Base-by-base conservation (phyloP, 2,329 filamentous ascomycete species). In the Claviceps fusiformis region DNA sequence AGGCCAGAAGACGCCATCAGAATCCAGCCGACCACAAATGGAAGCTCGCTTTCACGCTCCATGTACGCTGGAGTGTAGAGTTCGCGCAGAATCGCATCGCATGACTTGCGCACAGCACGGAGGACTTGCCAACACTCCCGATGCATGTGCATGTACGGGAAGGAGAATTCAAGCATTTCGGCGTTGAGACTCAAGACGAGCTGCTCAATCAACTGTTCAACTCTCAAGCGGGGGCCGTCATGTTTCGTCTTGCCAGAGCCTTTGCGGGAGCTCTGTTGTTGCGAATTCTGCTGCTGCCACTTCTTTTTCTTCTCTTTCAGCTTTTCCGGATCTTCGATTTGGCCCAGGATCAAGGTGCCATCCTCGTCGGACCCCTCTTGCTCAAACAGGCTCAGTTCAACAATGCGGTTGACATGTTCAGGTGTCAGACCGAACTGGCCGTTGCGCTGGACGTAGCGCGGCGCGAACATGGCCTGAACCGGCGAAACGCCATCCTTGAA, bases 91-190 rank as follows among this genome's bases (percentile, higher is more conserved):
- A 65, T 10, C 0, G 62, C 50, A 17, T 68, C 62, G 50, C 67
- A 70, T 2, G 55, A 54, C 3, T 69, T 59, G 10, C 64, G 65
- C 4, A 73, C 58, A 1, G 45, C 29, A 3, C 67, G 62, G 10
- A 77, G 65, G 3, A 73, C 50, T 15, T 56, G 57, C 72, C 72
- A 76, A 62, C 68, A 72, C 31, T 56, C 54, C 3, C 67, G 66
- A 58, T 75, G 74, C 56, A 77, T 59, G 74, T 58, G 52, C 44
- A 49, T 48, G 54, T 73, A 73, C n/a, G 73, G 70, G 52, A 74
- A 72, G 0, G 60, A 58, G 5, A 73, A 52, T 56, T 72, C 68
- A 1, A 68, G 3, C 0, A 63, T 54, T 57, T 76, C 74, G 7
- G 58, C 61, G 1, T 71, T 60, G 2, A 76, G 62, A 0, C 68